Evolutionary conservation across 192 early-diverging fungal genomes (phyloP).

Genomic region (Rhizophagus sp.): DNA sequence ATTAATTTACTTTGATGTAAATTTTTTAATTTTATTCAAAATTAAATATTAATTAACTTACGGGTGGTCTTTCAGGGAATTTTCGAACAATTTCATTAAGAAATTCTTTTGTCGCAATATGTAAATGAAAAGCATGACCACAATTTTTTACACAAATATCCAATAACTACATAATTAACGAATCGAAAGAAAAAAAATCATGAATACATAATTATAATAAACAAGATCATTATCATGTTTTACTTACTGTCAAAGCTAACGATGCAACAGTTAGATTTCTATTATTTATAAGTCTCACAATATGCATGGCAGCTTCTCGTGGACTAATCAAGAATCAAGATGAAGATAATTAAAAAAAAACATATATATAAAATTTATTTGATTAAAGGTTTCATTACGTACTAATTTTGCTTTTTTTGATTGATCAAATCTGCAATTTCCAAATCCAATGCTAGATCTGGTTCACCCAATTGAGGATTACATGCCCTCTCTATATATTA

Average conservation of each 20-base stretch:
- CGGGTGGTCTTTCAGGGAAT: slow-evolving; percentile 89
- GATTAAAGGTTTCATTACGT: slow-evolving; percentile 29
- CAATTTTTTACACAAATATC: slow-evolving; percentile 99
- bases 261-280: slow-evolving; percentile 57
- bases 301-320: slow-evolving; percentile 71
- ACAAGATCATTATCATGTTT: background rate
- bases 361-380: background rate
- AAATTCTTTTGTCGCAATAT: slow-evolving; percentile 96
- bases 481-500: slow-evolving; percentile 73
- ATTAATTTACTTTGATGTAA: background rate
- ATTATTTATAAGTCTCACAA: slow-evolving; percentile 66
- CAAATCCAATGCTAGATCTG: slow-evolving; percentile 86
- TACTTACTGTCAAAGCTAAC: slow-evolving; percentile 63
- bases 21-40: background rate
- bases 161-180: slow-evolving; percentile 61
- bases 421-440: slow-evolving; percentile 97
- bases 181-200: background rate
- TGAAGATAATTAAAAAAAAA: background rate
- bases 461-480: slow-evolving; percentile 62
- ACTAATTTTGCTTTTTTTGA: slow-evolving; percentile 82
- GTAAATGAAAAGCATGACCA: slow-evolving; percentile 95
- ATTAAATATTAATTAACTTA: slow-evolving; percentile 38
- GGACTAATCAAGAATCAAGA: slow-evolving; percentile 47
- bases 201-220: background rate
- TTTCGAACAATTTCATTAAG: slow-evolving; percentile 91